Conservation (phyloP, 768 basidiomycete genomes). For the Lactarius deliciosus region DNA sequence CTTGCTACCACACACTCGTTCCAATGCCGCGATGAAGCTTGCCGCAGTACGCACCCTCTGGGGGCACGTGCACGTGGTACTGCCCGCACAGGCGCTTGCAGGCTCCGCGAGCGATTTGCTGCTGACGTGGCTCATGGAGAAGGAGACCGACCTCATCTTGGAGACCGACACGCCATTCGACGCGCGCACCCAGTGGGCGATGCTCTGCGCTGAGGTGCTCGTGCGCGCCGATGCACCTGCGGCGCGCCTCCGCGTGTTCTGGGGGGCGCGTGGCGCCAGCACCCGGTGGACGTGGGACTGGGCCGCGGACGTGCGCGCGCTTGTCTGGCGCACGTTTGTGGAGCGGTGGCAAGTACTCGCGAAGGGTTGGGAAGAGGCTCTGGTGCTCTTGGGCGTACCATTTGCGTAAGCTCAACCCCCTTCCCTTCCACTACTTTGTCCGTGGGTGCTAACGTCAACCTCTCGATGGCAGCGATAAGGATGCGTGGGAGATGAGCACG, state of each 20-base stretch:
- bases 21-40: constrained; percentile 56
- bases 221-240: constrained; percentile 47
- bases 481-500: constrained; percentile 50
- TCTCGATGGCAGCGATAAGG: constrained; percentile 28
- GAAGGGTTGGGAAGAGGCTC: constrained; percentile 52
- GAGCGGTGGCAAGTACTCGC: constrained; percentile 52
- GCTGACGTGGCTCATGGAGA: constrained; percentile 48
- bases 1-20: constrained; percentile 32
- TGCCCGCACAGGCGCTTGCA: constrained; percentile 45
- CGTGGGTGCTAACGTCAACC: not conserved
- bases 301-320: constrained; percentile 45
- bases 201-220: constrained; percentile 55
- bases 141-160: constrained; percentile 46
- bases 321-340: constrained; percentile 58
- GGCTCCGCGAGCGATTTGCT: constrained; percentile 46
- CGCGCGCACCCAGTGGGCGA: constrained; percentile 57
- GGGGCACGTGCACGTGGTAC: constrained; percentile 43
- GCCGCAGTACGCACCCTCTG: constrained; percentile 58
- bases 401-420: constrained; percentile 50
- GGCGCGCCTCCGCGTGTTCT: constrained; percentile 44
- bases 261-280: constrained; percentile 33
- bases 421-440: not conserved
- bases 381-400: constrained; percentile 56
- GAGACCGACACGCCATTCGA: constrained; percentile 45
- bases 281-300: constrained; percentile 35